Evolutionary conservation across 2,329 filamentous ascomycete species (phyloP).

Genomic region (Rutstroemia sydowiana): DNA sequence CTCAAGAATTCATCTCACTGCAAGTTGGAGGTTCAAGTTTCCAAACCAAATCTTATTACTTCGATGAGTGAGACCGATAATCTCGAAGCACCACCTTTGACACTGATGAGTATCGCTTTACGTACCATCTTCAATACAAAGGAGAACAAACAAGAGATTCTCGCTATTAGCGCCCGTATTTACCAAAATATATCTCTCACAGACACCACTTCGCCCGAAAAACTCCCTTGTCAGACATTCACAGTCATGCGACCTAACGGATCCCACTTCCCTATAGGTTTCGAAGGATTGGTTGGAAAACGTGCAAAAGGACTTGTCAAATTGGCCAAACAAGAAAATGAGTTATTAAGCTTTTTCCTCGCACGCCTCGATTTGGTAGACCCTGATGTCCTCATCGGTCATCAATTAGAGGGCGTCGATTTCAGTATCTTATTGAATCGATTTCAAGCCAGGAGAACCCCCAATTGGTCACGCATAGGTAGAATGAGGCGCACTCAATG

Average conservation of each 20-base stretch:
- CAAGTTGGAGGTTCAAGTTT: slow-evolving; percentile 82
- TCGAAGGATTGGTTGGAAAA: slow-evolving; percentile 65
- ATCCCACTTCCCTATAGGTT: slow-evolving; percentile 73
- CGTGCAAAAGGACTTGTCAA: slow-evolving; percentile 72
- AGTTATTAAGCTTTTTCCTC: slow-evolving; percentile 81
- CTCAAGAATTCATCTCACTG: slow-evolving; percentile 94
- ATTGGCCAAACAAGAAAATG: slow-evolving; percentile 74
- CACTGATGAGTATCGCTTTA: slow-evolving; percentile 90
- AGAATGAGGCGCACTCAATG: slow-evolving; percentile 76
- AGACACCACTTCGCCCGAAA: slow-evolving; percentile 82
- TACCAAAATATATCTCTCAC: slow-evolving; percentile 85
- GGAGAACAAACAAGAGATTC: slow-evolving; percentile 93
- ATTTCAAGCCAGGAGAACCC: slow-evolving; percentile 81
- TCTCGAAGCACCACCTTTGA: slow-evolving; percentile 77
- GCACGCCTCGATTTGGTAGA: slow-evolving; percentile 83
- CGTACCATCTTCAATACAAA: slow-evolving; percentile 83
- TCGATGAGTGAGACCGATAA: slow-evolving; percentile 71
- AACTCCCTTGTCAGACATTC: slow-evolving; percentile 82
- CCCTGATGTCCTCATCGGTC: slow-evolving; percentile 87
- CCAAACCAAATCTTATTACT: slow-evolving; percentile 69
- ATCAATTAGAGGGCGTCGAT: slow-evolving; percentile 95
- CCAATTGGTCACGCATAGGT: slow-evolving; percentile 90
- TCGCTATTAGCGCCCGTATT: slow-evolving; percentile 83
- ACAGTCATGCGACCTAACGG: slow-evolving; percentile 81
- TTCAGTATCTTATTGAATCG: slow-evolving; percentile 85